Evolutionary conservation across 352 stramenopile species (phyloP), one percentile per base, ranked within the genome.

Genomic region (Pythium aphanidermatum): DNA sequence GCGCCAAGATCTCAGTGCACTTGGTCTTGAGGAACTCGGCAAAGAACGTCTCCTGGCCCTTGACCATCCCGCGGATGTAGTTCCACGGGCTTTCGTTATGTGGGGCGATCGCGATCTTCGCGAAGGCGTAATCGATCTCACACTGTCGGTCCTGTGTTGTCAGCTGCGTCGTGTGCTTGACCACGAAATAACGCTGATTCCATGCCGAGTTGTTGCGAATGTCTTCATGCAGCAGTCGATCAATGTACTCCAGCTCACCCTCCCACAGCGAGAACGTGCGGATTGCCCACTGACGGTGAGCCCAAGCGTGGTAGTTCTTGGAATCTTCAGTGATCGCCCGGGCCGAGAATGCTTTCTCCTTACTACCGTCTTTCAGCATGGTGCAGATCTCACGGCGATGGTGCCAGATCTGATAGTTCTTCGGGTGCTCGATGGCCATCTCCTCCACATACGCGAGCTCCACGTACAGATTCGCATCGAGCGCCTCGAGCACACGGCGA

Each of bases 331-430:
- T 57, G 26, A 99, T 83, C n/a, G 98, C 90, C 37, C 77, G 65
- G 35, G 76, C 80, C 28, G 94, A 88, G 55, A 98, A 98, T 8
- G 51, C 58, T 46, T 98, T 82, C 71, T 99, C 96, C 12, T 72
- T 47, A 45, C 77, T 74, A 23, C 74, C 74, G 63, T 97, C 67
- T 11, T 76, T 51, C 51, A 95, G 40, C 47, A 82, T 66, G 37
- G 90, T 71, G 51, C 97, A 88, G 24, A 99, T 76, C 50, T 95
- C 92, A 34, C 95, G 79, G 17, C 96, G 93, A 67, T 99, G 95
- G 73, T 98, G 97, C 96, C 96, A 99, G 60, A 99, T 95, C 69
- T 99, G 96, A 76, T 99, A 99, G 74, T 99, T 99, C 74, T 99
- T 99, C 4, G 96, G 96, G 74, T 98, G 94, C 20, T 75, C 63